A percentile compares a stretch with the other conserved stretches of the same genome.
Conservation (phyloP, 345 rosid species). For the Citrus mangshanensis region DNA sequence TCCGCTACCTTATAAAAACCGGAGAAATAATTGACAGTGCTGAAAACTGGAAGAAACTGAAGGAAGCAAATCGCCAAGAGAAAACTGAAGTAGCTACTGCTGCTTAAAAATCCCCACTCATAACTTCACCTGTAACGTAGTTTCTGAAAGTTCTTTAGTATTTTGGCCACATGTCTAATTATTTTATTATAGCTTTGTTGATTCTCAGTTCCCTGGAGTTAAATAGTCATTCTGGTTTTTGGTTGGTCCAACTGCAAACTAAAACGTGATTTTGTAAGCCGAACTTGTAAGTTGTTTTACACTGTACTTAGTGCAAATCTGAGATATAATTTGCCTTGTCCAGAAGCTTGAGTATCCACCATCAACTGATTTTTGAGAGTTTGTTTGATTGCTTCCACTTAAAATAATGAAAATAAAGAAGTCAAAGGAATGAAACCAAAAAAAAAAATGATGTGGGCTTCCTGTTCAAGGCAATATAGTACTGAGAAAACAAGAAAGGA, state of each 20-base stretch:
- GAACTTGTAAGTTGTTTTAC: not conserved
- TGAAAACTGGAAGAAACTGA: constrained; percentile 74
- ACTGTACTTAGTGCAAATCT: not conserved
- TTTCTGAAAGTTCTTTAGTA: not conserved
- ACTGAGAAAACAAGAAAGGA: not conserved
- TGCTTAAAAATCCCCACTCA: constrained; percentile 12
- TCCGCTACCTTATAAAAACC: constrained; percentile 76
- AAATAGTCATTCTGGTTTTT: not conserved
- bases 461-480: not conserved
- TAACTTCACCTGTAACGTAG: not conserved
- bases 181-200: not conserved
- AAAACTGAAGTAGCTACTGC: constrained; percentile 51
- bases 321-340: not conserved
- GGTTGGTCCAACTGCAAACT: not conserved
- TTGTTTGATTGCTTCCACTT: not conserved
- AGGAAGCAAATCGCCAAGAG: constrained; percentile 54
- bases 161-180: not conserved
- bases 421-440: not conserved
- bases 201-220: not conserved
- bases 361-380: not conserved
- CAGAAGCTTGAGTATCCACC: not conserved
- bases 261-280: not conserved
- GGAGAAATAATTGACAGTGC: constrained; percentile 76
- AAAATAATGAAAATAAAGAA: not conserved
- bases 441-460: not conserved